A percentile compares a stretch with the other conserved stretches of the same genome.
phyloP scores from a whole-genome alignment of 805 yeast genomes.

The Dipodascus albidus region DNA sequence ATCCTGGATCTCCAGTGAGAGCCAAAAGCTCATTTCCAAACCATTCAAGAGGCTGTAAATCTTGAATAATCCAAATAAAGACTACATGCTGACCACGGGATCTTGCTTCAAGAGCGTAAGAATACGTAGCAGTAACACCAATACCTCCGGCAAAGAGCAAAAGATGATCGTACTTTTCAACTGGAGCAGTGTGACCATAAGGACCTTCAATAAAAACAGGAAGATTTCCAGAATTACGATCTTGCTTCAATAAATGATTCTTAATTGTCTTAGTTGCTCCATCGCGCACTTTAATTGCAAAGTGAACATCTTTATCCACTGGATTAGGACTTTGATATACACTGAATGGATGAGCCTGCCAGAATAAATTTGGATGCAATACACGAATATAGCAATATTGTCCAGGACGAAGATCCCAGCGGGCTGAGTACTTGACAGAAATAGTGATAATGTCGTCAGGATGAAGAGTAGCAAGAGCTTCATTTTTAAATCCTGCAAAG shows the following conservation, averaged over 20 bases:
- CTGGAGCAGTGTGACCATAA: slow-evolving; percentile 45
- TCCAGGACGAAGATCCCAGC: slow-evolving; percentile 44
- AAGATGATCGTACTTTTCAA: slow-evolving; percentile 41
- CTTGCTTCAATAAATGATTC: slow-evolving; percentile 6
- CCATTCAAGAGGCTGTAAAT: slow-evolving; percentile 20
- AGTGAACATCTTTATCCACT: slow-evolving; percentile 8
- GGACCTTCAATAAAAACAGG: slow-evolving; percentile 49
- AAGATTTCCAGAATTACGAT: slow-evolving; percentile 7
- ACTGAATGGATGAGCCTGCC: slow-evolving; percentile 73
- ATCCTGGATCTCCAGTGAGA: slow-evolving; percentile 17
- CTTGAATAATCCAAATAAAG: slow-evolving; percentile 25
- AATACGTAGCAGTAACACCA: slow-evolving; percentile 55
- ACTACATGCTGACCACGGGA: slow-evolving; percentile 12
- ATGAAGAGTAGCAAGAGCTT: slow-evolving; percentile 14
- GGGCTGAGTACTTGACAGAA: slow-evolving; percentile 29
- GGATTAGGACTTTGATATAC: slow-evolving; percentile 12
- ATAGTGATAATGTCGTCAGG: slow-evolving; percentile 15
- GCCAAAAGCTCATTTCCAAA: slow-evolving; percentile 20
- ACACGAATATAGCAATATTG: slow-evolving; percentile 47
- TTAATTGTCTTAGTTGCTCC: slow-evolving; percentile 12
- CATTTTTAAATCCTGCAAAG: slow-evolving; percentile 37
- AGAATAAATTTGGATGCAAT: slow-evolving; percentile 38
- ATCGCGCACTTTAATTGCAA: slow-evolving; percentile 7
- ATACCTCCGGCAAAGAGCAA: slow-evolving; percentile 64
- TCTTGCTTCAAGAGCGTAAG: slow-evolving; percentile 23